Evolutionary conservation across 306 rosid genomes (phyloP), one percentile per base, ranked within the genome.

Genomic region (Psophocarpus tetragonolobus): DNA sequence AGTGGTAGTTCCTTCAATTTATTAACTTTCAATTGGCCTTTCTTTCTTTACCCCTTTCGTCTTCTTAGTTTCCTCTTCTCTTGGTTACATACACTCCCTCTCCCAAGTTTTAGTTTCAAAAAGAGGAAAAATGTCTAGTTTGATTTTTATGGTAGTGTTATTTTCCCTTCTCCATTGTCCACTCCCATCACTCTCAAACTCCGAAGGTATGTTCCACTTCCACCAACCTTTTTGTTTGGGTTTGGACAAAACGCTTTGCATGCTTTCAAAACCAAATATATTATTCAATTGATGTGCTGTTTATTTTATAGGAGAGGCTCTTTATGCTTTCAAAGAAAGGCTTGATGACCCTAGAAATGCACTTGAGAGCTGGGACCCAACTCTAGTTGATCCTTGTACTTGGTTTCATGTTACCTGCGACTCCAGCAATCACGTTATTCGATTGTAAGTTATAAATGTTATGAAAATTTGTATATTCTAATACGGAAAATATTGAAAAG

Each of bases 341-440:
- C 73, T 94, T 23, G 68, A 78, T 54, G 97, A 91, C 80, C 90
- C 92, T 66, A 85, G 86, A 76, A 89, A 91, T 61, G 87, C 86
- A 41, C 80, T 95, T 6, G 94, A 90, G 80, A 92, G 96, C 79
- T 95, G 99, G 99, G 99, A 95, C 90, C 97, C 99, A 18, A 87
- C 94, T 11, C 84, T 92, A 74, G 97, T 90, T 71, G 86, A 92
- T 90, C 96, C 99, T 13, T 95, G 99, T 87, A 92, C 97, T 57
- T 95, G 56, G 48, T 48, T 71, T 14, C 58, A 92, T 76, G 86
- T 92, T 73, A 71, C 85, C 58, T 92, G 97, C 44, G 91, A 92
- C 81, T 72, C 87, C 79, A 73, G 71, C 62, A 77, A 58, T 82
- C 90, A 87, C 79, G 92, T 92, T 65, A 82, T 80, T 80, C 96